A percentile compares a stretch with the other conserved stretches of the same genome.
Evolutionary conservation across 176 grass and related monocot species (phyloP).

Genomic region (Cenchrus americanus): DNA sequence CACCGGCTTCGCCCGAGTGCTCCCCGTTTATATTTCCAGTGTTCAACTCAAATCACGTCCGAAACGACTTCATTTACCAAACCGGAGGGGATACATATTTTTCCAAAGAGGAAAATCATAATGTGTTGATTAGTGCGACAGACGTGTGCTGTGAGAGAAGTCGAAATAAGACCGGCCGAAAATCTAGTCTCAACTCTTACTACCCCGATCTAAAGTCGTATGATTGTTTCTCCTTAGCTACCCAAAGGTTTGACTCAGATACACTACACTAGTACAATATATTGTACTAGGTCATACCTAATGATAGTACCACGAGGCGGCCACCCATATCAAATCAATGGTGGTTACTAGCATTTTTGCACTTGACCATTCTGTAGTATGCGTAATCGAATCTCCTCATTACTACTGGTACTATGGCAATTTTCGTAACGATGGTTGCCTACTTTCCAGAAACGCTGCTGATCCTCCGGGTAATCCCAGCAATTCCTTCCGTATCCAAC

Average conservation of each 20-base stretch:
- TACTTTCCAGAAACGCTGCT: neutral
- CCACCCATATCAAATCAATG: neutral
- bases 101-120: too few species aligned
- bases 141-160: too few species aligned
- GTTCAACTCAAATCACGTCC: too few species aligned
- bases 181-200: too few species aligned
- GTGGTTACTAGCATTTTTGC: neutral
- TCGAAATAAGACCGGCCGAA: too few species aligned
- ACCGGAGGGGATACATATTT: too few species aligned
- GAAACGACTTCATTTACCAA: too few species aligned
- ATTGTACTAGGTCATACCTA: neutral
- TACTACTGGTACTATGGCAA: neutral
- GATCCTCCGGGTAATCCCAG: neutral
- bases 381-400: neutral
- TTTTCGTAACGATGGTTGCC: neutral
- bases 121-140: too few species aligned
- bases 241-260: conserved; percentile 5
- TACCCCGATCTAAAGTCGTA: too few species aligned
- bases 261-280: too few species aligned
- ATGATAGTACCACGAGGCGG: neutral
- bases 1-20: neutral
- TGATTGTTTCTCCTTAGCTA: neutral
- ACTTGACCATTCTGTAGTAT: too few species aligned
- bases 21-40: too few species aligned
- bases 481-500: neutral